Base-by-base conservation (phyloP, 2,329 filamentous ascomycete genomes). In the Cladorrhinum sp. region DNA sequence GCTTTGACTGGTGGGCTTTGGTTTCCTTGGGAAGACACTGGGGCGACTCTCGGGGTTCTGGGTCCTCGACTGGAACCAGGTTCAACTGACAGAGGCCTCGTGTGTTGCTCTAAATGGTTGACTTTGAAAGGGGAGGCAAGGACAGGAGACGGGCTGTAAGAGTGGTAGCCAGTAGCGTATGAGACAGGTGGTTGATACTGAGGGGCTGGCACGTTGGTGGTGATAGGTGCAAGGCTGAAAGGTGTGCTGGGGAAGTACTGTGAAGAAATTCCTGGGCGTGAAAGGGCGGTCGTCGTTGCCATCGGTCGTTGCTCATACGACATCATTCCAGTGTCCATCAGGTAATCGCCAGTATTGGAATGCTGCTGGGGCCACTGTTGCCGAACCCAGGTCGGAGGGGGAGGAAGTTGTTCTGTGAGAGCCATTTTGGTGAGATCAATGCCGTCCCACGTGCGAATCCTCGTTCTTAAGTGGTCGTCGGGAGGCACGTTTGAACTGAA, bases 311-410 rank as follows among this genome's bases (percentile, higher is more conserved):
- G 74, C 67, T 83, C 79, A 71, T 82, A 86, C 7, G 77, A 74
- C 65, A 84, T 73, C 65, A 83, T 74, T 23, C 73, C 69, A 24
- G 75, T 67, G 53, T 81, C 79, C 76, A 84, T 79, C 71, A 82
- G 76, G 67, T 82, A 84, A 39, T 81, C 79, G 23, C 69, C 42
- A 52, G 64, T 66, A 6, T 64, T 65, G 7, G 69, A 65, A 49
- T 74, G 74, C 50, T 82, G 77, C 48, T 83, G 81, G 62, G 80
- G 73, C 80, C 82, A 85, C 66, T 81, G 81, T 68, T 76, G 18
- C 8, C 21, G 21, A 30, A 36, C 79, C 85, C 84, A 87, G 73
- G 73, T 75, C 57, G 78, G 74, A 5, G 49, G 49, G 14, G 49
- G 49, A 6, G 49, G 49, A 12, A 51, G 49, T 68, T 80, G 77